These are phyloP conservation scores for Diaporthe eres DNA, from an alignment of 2,329 filamentous ascomycete species.

Conservation along the genomic window DNA sequence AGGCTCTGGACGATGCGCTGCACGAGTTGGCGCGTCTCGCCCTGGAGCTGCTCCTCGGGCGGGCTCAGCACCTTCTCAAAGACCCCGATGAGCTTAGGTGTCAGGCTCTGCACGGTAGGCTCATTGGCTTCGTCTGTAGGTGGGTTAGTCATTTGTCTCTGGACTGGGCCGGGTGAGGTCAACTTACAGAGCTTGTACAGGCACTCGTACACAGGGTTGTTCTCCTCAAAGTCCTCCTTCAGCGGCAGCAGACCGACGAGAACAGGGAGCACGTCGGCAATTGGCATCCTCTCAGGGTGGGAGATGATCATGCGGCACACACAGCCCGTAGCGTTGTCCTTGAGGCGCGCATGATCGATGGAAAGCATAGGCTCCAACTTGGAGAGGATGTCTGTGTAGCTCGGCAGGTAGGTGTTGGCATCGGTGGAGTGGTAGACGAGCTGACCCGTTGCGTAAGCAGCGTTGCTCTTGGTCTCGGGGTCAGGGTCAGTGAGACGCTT, in stretches of 20 bases:
- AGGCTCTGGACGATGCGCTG: constrained; percentile 72
- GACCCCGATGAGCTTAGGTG: constrained; percentile 76
- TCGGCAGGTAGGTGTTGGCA: constrained; percentile 78
- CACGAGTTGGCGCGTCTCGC: constrained; percentile 77
- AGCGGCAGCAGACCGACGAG: constrained; percentile 86
- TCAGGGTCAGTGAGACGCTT: constrained; percentile 93
- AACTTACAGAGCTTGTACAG: constrained; percentile 86
- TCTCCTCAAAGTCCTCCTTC: constrained; percentile 96
- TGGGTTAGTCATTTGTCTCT: constrained; percentile 31
- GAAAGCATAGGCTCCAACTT: constrained; percentile 90
- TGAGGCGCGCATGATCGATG: constrained; percentile 82
- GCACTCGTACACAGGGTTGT: constrained; percentile 92
- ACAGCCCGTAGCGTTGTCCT: constrained; percentile 95
- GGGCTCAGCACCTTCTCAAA: constrained; percentile 81
- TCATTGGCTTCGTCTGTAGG: constrained; percentile 75
- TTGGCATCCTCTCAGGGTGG: constrained; percentile 85
- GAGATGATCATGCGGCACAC: constrained; percentile 92
- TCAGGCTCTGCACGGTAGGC: constrained; percentile 77
- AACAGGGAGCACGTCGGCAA: constrained; percentile 84
- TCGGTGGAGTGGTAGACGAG: constrained; percentile 86
- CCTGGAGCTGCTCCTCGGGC: constrained; percentile 82
- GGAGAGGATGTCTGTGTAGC: constrained; percentile 82
- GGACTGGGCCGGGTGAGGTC: neutral
- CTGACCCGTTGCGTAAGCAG: constrained; percentile 90
- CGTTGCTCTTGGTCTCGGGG: constrained; percentile 92